Conservation (phyloP, 352 stramenopile species). For the Pythium biforme region DNA sequence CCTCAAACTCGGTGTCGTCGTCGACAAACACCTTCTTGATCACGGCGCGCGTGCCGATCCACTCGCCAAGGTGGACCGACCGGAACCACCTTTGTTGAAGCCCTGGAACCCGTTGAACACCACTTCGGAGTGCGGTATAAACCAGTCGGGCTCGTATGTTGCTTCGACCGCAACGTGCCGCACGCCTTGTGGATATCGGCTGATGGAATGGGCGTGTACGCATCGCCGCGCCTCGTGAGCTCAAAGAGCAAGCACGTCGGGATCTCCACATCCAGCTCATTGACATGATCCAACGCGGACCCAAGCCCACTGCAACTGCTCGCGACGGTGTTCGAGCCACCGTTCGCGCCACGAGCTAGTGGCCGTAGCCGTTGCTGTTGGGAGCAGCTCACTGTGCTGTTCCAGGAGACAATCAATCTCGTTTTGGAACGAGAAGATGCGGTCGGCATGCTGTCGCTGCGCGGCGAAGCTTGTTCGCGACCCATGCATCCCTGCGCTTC, state of each 20-base stretch:
- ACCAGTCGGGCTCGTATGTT: constrained; percentile 11
- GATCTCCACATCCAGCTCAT: not conserved
- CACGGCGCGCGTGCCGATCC: constrained; percentile 33
- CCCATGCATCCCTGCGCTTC: not conserved
- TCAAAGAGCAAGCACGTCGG: constrained; percentile 16
- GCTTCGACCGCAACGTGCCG: not conserved
- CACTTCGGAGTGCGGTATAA: constrained; percentile 24
- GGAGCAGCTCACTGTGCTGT: not conserved
- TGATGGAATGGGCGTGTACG: constrained; percentile 3
- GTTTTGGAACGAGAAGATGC: constrained; percentile 12
- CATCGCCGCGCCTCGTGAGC: not conserved
- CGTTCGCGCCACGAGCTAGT: constrained; percentile 3
- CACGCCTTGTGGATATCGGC: not conserved
- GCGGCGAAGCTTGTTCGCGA: not conserved
- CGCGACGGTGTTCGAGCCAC: not conserved
- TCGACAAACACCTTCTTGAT: constrained; percentile 32
- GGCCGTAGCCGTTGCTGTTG: too few species aligned
- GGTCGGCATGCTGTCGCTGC: not conserved
- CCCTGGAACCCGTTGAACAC: not conserved
- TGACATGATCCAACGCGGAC: not conserved
- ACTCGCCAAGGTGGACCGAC: constrained; percentile 31
- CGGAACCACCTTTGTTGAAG: constrained; percentile 31
- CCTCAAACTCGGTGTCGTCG: constrained; percentile 25
- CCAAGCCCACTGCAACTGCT: not conserved
- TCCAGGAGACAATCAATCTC: constrained; percentile 7